Evolutionary conservation across 2,329 filamentous ascomycete genomes (phyloP).

Genomic region (Fusarium praegraminearum): DNA sequence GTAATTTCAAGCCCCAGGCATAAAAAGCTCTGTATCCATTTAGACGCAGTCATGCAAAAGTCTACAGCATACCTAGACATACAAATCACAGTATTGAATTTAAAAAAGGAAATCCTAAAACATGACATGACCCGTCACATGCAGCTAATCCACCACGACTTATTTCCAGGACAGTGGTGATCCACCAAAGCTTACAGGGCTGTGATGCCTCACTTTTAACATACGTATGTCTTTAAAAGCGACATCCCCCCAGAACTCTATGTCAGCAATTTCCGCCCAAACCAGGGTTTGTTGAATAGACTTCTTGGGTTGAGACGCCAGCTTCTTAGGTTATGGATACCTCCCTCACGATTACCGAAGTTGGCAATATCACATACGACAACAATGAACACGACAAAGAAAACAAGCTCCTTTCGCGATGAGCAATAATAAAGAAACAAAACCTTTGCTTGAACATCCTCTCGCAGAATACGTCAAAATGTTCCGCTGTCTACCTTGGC

Average conservation of each 20-base stretch:
- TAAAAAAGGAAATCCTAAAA: not conserved
- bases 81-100: not conserved
- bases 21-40: not conserved
- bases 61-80: not conserved
- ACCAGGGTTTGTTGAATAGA: not conserved
- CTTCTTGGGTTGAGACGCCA: not conserved
- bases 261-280: not conserved
- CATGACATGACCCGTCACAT: not conserved
- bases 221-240: not conserved
- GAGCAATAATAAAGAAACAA: not conserved
- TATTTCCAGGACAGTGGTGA: not conserved
- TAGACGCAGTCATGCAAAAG: not conserved
- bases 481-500: not conserved
- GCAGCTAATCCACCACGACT: not conserved
- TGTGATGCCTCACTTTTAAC: not conserved
- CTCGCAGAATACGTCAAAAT: not conserved
- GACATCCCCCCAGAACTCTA: not conserved
- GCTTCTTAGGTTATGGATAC: not conserved
- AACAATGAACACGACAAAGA: not conserved
- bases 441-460: not conserved
- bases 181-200: not conserved
- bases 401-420: not conserved
- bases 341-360: not conserved
- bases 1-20: too few relatives aligned
- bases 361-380: slow-evolving; percentile 2